Evolutionary conservation across 768 basidiomycete genomes (phyloP), one percentile per base, ranked within the genome.

Genomic region (Pleurotus eryngii): DNA sequence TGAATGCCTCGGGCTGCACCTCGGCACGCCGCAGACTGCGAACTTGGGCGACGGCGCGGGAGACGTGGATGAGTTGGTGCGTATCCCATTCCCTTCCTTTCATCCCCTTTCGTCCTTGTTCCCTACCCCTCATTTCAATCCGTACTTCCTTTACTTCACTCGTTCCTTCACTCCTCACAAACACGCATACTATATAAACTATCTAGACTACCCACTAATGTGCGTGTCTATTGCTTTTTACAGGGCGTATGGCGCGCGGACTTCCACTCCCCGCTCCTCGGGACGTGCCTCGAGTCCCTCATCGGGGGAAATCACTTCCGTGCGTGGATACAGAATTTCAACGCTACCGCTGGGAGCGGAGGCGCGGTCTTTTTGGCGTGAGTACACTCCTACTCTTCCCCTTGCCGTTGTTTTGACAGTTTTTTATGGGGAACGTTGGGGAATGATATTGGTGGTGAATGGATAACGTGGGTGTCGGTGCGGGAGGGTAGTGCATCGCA

Each of bases 31-130:
- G 17, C 92, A 94, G 64, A 73, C 71, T 3, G 91, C 90, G 0
- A 80, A 92, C 64, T 75, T 94, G 1, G 92, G 92, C 0, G 93
- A 95, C 61, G 91, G 92, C 0, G 72, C 84, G 60, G 91, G 90
- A 1, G 76, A 57, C 15, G 68, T 70, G 20, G 76, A 76, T 46
- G 74, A 83, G 72, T 79, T 67, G 49, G 90, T 87, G 63, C 43
- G 80, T 35, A 35, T 35, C 1, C 67, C n/a, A 20, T 15, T 26
- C 24, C 30, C 11, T 4, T n/a, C 43, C 48, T 17, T 17, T 18
- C 35, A 24, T 20, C 2, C 42, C 18, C 15, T 30, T 30, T 9
- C 5, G 9, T 5, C 6, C 7, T 2, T 9, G 6, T 30, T 8
- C 27, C 27, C 27, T 8, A 4, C 30, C 30, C 8, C 3, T 24